Evolutionary conservation across 257 asterid genomes (phyloP), one percentile per base, ranked within the genome.

Genomic region (Lycium barbarum): DNA sequence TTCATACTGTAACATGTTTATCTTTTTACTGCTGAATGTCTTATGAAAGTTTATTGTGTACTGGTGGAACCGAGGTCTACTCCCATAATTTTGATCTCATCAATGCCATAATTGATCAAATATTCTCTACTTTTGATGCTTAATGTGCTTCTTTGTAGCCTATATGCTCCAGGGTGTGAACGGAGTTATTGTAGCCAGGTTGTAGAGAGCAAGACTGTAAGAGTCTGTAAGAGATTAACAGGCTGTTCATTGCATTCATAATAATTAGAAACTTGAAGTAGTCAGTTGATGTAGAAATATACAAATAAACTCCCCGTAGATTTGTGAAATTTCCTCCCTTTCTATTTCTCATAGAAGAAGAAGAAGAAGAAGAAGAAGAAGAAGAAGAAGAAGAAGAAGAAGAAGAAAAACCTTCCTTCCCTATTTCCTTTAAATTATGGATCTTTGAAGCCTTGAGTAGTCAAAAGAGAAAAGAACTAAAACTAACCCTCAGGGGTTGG

Each of bases 261-360:
- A 72, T 72, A n/a, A 10, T 72, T 72, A 72, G 80, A 72, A 45
- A 72, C 58, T 72, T 72, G 58, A 45, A 72, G 80, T n/a, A 72
- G 80, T 72, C 80, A 18, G 10, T 45, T 6, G 58, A 72, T 72
- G 58, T 45, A 45, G 38, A 72, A 43, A 45, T 43, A 72, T 72
- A 72, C 45, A 4, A 43, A 71, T 0, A 35, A 66, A 66, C 11
- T 66, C 17, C 10, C 33, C 5, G 17, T 2, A 0, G 17, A 70
- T 71, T 9, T 6, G 36, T 43, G 26, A 72, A 72, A 40, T 17
- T 47, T 18, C 53, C 55, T 3, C 12, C 22, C n/a, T 66, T 66
- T 17, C 11, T 68, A 68, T 36, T 36, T 51, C 15, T 68, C 22
- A 67, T 47, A 67, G 9, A 20, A 20, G 3, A 2, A 62, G 33